Evolutionary conservation across 257 asterid species (phyloP), one percentile per base, ranked within the genome.

Genomic region (Salvia miltiorrhiza): DNA sequence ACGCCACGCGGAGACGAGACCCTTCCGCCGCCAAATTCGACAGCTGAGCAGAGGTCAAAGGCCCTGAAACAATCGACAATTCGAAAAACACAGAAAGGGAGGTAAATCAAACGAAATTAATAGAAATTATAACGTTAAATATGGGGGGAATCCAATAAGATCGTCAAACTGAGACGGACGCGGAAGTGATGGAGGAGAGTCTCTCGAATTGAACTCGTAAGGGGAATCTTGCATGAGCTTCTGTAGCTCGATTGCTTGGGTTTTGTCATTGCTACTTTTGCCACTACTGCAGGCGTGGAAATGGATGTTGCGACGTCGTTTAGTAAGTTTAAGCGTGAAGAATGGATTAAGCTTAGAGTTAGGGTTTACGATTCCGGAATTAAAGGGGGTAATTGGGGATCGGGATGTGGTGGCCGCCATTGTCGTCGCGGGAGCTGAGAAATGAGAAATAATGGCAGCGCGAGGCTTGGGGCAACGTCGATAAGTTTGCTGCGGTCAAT

Each of bases 1-100:
- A 94, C 5, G 99, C 98, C 63, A 94, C 99, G 32, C 99, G 99
- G 49, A 94, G 92, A 64, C 83, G 87, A 82, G 96, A 72, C 48
- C 99, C 98, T 75, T 82, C 92, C 3, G 92, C 59, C 7, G 87
- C 79, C 86, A 84, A 74, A 70, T 85, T 89, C 5, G 90, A 82
- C 72, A 94, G 69, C 35, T 78, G 82, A 26, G 93, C 96, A 17
- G 99, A 89, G 8, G 99, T 92, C 56, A 94, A 71, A 24, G 99
- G 98, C 83, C 90, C 97, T 94, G 72, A 77, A 76, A 47, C 26
- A 70, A 62, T 33, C 54, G 69, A 53, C 65, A 16, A 63, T 71
- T 41, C 14, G 40, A 56, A 52, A 39, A 55, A 50, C 41, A 7
- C 48, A 24, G 13, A 43, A 10, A 11, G 44, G 16, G 35, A 21